Evolutionary conservation across 1,139 yeast genomes (phyloP).

Genomic region (Zygoascus sp.): DNA sequence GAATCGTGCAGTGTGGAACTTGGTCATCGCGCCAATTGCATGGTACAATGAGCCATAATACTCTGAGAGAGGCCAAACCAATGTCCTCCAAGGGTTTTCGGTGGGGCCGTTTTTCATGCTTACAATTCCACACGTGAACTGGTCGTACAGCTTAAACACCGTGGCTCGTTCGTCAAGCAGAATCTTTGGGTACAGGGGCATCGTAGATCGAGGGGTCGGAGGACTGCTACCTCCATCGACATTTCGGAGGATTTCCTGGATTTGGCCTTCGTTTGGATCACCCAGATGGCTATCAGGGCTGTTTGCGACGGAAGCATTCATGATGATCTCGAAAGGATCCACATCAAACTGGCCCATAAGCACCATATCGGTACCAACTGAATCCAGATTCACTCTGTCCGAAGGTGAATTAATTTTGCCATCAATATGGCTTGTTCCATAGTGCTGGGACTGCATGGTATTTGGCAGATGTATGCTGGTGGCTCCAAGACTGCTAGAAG

Average conservation of each 20-base stretch:
- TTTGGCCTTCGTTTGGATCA: no score
- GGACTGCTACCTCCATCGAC: not conserved
- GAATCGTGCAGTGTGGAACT: conserved; percentile 54
- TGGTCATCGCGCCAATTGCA: conserved; percentile 61
- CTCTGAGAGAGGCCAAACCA: conserved; percentile 52
- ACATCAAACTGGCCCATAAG: not conserved
- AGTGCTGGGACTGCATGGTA: no score
- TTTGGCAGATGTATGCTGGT: no score
- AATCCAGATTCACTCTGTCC: not conserved
- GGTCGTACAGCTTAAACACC: conserved; percentile 29
- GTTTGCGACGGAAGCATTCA: not conserved
- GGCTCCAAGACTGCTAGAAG: no score
- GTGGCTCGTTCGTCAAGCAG: not conserved
- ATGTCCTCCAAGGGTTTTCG: conserved; percentile 66
- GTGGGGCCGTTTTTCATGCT: conserved; percentile 41
- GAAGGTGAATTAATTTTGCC: no score
- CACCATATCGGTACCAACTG: not conserved
- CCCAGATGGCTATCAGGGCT: no score
- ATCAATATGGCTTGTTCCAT: no score
- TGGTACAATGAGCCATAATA: conserved; percentile 54
- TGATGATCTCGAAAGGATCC: not conserved
- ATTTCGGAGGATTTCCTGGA: not conserved
- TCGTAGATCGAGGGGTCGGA: not conserved
- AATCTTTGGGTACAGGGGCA: not conserved
- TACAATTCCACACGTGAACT: conserved; percentile 49